Conservation (phyloP, 495 filamentous ascomycete genomes). For the Achaetomiella virescens region DNA sequence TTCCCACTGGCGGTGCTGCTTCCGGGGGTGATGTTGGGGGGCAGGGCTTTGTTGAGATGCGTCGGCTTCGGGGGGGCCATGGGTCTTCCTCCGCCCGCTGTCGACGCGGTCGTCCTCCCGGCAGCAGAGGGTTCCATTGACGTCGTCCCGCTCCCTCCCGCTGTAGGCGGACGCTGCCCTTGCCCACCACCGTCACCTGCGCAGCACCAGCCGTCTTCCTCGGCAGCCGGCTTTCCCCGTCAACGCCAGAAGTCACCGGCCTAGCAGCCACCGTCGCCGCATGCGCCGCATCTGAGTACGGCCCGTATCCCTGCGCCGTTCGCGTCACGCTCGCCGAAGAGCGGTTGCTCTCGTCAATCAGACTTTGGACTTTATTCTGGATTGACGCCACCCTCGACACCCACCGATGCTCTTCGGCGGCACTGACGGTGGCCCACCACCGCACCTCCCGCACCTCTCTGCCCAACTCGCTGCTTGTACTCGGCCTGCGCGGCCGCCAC, state of each 20-base stretch:
- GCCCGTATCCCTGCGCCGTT: conserved; percentile 85
- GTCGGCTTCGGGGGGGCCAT: conserved; percentile 46
- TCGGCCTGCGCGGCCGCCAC: conserved; percentile 90
- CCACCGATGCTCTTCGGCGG: conserved; percentile 47
- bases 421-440: conserved; percentile 26
- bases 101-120: not conserved
- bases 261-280: conserved; percentile 14
- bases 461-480: conserved; percentile 71
- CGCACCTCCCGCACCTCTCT: conserved; percentile 43
- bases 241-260: conserved; percentile 8
- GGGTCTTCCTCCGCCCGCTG: conserved; percentile 20
- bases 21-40: conserved; percentile 28
- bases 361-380: conserved; percentile 78
- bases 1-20: conserved; percentile 14
- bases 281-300: conserved; percentile 55
- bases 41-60: conserved; percentile 45
- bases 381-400: conserved; percentile 70
- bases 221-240: conserved; percentile 21
- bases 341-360: conserved; percentile 74
- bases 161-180: not conserved
- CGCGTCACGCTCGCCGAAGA: conserved; percentile 50
- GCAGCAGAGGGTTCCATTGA: conserved; percentile 4
- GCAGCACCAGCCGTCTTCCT: conserved; percentile 27
- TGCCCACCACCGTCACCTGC: conserved; percentile 1
- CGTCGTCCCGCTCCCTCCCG: not conserved